phyloP scores from a whole-genome alignment of 306 rosid species.

The Quercus dentata region DNA sequence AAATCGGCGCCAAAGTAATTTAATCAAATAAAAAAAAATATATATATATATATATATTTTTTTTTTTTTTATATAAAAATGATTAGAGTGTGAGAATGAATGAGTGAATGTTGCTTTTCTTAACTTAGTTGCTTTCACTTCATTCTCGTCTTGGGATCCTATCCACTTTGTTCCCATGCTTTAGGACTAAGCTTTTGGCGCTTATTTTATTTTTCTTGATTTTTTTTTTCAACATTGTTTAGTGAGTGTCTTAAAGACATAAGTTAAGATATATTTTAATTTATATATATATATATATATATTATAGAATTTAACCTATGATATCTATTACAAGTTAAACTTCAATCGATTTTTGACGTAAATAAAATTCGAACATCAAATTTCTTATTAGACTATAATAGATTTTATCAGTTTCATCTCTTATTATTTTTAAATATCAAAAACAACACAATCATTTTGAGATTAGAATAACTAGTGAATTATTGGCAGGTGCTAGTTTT shows the following conservation, averaged over 20 bases:
- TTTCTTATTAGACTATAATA: rapidly evolving
- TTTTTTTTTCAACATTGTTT: neutral
- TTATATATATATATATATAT: too few species aligned
- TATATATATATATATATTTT: too few species aligned
- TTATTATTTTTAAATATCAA: too few species aligned
- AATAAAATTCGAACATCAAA: too few species aligned
- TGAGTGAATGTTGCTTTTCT: constrained; percentile 6
- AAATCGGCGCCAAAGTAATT: constrained; percentile 42
- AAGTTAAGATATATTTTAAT: too few species aligned
- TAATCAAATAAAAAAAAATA: neutral
- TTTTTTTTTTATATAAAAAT: neutral
- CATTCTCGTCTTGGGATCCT: constrained; percentile 23
- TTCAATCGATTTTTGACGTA: rapidly evolving
- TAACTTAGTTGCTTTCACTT: constrained; percentile 21
- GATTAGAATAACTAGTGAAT: neutral
- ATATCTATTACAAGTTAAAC: too few species aligned
- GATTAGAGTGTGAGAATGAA: neutral
- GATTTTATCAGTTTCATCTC: too few species aligned
- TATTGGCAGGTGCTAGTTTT: neutral
- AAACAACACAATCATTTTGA: too few species aligned
- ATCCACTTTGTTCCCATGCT: constrained; percentile 35
- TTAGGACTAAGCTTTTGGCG: constrained; percentile 26
- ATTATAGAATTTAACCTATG: too few species aligned
- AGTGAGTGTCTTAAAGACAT: too few species aligned
- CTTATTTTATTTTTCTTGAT: neutral